phyloP scores from a whole-genome alignment of 768 basidiomycete species.

The Trametes meyenii region DNA sequence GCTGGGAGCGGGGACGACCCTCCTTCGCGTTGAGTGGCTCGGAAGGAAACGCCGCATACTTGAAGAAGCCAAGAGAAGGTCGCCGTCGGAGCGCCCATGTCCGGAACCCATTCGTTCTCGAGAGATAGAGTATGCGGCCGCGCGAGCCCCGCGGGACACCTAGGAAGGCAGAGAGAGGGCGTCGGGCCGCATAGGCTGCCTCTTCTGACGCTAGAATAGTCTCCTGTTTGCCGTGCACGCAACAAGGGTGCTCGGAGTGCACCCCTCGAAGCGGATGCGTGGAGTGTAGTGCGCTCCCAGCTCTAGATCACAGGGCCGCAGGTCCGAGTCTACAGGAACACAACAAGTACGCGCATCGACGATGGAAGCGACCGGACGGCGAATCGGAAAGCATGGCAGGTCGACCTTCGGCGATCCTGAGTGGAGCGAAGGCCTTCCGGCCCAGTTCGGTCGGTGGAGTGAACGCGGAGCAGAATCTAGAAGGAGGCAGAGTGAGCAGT shows the following conservation, averaged over 20 bases:
- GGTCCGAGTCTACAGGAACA: too few relatives aligned
- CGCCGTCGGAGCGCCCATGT: slow-evolving; percentile 12
- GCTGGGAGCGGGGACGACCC: background rate
- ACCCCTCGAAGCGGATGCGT: slow-evolving; percentile 2
- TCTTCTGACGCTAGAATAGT: slow-evolving; percentile 10
- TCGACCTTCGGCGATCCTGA: too few relatives aligned
- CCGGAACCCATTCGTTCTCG: slow-evolving; percentile 12
- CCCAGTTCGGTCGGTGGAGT: too few relatives aligned
- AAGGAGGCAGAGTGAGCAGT: too few relatives aligned
- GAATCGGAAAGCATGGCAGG: too few relatives aligned
- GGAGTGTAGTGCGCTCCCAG: background rate
- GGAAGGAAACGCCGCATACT: background rate
- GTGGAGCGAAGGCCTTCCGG: too few relatives aligned
- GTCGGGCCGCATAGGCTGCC: slow-evolving; percentile 5
- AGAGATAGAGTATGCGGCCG: slow-evolving; percentile 13
- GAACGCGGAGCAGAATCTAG: too few relatives aligned
- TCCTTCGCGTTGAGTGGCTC: background rate
- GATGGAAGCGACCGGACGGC: too few relatives aligned
- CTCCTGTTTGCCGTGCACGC: background rate
- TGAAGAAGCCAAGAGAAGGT: slow-evolving; percentile 4
- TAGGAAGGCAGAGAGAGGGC: background rate
- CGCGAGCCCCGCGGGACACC: slow-evolving; percentile 6
- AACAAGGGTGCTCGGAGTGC: background rate
- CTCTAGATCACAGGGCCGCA: background rate
- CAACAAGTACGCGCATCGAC: too few relatives aligned